Evolutionary conservation across 2,329 filamentous ascomycete species (phyloP).

Genomic region (Sclerotinia trifoliorum): DNA sequence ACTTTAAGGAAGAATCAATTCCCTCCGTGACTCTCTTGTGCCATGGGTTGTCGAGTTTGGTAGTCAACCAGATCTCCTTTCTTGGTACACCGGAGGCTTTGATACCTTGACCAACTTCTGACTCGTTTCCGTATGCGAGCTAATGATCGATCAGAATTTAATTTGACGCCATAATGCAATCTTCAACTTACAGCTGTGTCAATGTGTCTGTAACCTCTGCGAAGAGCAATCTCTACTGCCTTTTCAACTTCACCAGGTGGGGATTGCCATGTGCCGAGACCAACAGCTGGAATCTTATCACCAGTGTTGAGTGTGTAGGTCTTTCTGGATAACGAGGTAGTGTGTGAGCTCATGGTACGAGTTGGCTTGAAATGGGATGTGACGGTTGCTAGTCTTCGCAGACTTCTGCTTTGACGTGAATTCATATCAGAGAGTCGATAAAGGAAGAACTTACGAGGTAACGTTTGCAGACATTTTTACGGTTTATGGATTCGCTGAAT

Average conservation of each 20-base stretch:
- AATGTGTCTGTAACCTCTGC: slow-evolving; percentile 70
- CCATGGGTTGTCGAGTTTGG: slow-evolving; percentile 80
- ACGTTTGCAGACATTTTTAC: slow-evolving; percentile 36
- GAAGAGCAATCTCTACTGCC: slow-evolving; percentile 69
- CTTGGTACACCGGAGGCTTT: slow-evolving; percentile 65
- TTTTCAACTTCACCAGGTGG: slow-evolving; percentile 62
- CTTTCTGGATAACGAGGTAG: slow-evolving; percentile 40
- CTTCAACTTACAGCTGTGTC: slow-evolving; percentile 50
- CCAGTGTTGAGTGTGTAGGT: slow-evolving; percentile 72
- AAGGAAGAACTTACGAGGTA: slow-evolving; percentile 33
- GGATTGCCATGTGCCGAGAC: slow-evolving; percentile 79
- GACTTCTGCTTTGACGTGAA: slow-evolving; percentile 22
- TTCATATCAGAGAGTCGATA: slow-evolving; percentile 24
- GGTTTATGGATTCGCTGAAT: not conserved
- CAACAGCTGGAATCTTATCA: slow-evolving; percentile 73
- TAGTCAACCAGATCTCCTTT: slow-evolving; percentile 68
- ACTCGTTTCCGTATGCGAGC: slow-evolving; percentile 75
- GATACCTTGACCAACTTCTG: slow-evolving; percentile 65
- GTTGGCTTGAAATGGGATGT: slow-evolving; percentile 16
- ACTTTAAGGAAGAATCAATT: slow-evolving; percentile 58
- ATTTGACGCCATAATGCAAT: slow-evolving; percentile 26
- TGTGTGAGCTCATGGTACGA: slow-evolving; percentile 29
- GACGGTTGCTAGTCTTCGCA: slow-evolving; percentile 21
- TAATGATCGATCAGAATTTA: slow-evolving; percentile 17
- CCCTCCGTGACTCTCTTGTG: slow-evolving; percentile 67